These are phyloP conservation scores for Thraustochytrium striatum DNA, from an alignment of 352 stramenopile genomes.

Conservation along the genomic window DNA sequence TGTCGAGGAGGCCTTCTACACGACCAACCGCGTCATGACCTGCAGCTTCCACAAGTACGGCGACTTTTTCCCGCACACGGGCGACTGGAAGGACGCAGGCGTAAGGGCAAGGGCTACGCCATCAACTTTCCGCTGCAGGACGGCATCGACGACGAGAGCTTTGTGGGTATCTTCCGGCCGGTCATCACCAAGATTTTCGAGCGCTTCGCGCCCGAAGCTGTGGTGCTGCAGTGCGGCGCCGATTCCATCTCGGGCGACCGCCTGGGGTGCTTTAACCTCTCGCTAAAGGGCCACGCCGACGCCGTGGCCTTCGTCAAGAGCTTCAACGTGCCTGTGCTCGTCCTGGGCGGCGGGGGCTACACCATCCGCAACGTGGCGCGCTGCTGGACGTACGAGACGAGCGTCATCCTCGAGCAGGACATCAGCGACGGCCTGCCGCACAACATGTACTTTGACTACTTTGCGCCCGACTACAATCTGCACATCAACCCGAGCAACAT, in stretches of 20 bases:
- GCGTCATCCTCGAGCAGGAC: constrained; percentile 73
- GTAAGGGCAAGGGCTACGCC: constrained; percentile 93
- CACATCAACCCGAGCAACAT: constrained; percentile 84
- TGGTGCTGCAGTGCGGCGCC: constrained; percentile 95
- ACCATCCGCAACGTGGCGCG: constrained; percentile 82
- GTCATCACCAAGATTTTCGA: constrained; percentile 96
- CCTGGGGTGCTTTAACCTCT: constrained; percentile 97
- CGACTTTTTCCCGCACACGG: constrained; percentile 97
- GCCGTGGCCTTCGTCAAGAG: constrained; percentile 70
- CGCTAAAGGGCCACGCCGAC: constrained; percentile 73
- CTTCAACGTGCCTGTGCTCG: constrained; percentile 72
- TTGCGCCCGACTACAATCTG: constrained; percentile 92
- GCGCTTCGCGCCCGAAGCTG: constrained; percentile 86
- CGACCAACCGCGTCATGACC: constrained; percentile 97
- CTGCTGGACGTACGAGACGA: constrained; percentile 95
- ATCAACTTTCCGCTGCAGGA: constrained; percentile 97
- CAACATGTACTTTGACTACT: constrained; percentile 99
- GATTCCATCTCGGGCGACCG: constrained; percentile 96
- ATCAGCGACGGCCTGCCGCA: constrained; percentile 87
- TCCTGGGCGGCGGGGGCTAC: constrained; percentile 68
- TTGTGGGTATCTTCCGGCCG: constrained; percentile 71
- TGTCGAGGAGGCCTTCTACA: constrained; percentile 99
- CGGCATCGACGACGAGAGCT: constrained; percentile 96
- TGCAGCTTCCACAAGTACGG: constrained; percentile 98
- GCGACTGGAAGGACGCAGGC: constrained; percentile 67